These are phyloP conservation scores for Turnera subulata DNA, from an alignment of 345 rosid species.

Conservation along the genomic window DNA sequence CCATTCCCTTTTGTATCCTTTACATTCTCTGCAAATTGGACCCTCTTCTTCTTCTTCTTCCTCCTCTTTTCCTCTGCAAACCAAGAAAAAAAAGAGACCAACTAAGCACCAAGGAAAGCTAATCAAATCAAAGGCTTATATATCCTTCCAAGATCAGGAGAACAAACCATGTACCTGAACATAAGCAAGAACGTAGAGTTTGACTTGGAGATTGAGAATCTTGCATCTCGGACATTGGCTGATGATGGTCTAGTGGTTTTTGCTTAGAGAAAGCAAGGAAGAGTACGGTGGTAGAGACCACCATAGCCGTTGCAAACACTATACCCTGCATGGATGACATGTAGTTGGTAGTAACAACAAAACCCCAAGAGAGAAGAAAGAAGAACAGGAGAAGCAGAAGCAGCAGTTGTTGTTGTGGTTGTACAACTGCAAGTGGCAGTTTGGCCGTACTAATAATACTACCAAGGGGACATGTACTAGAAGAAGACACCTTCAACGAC, in stretches of 20 bases:
- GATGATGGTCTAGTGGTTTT: not conserved
- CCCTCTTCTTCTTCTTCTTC: conserved; percentile 50
- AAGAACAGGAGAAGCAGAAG: not conserved
- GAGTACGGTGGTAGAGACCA: conserved; percentile 66
- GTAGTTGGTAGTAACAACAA: not conserved
- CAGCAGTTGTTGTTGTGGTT: not conserved
- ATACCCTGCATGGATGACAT: conserved; percentile 36
- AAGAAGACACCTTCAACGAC: not conserved
- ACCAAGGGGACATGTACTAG: not conserved
- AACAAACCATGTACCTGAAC: conserved; percentile 42
- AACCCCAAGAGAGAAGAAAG: not conserved
- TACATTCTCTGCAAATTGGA: conserved; percentile 71
- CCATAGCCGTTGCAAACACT: conserved; percentile 78
- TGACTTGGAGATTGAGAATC: conserved; percentile 14
- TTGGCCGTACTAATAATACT: not conserved
- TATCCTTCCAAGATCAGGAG: not conserved
- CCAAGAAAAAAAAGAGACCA: not conserved
- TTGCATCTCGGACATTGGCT: conserved; percentile 17
- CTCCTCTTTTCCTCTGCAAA: conserved; percentile 39
- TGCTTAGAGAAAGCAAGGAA: conserved; percentile 61
- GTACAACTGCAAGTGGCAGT: not conserved
- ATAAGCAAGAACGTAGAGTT: conserved; percentile 49
- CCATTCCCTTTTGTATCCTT: conserved; percentile 58
- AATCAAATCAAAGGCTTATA: not conserved
- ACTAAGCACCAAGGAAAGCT: not conserved